Evolutionary conservation across 129 eudicot genomes (phyloP).

Genomic region (Calendula officinalis): DNA sequence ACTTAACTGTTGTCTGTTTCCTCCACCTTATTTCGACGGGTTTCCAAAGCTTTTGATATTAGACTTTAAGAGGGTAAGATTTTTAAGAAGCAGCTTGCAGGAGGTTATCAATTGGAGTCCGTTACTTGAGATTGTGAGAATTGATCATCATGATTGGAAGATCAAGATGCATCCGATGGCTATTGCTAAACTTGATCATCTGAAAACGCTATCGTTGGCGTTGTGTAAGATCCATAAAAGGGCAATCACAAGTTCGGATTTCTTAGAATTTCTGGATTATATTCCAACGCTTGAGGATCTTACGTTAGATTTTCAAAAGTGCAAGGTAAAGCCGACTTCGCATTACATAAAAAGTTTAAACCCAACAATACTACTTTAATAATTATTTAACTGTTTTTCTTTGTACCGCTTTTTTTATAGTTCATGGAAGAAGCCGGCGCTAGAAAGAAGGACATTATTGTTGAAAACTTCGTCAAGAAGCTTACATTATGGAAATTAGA

Average conservation of each 20-base stretch:
- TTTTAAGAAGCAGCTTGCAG: not conserved
- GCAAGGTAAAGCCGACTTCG: not conserved
- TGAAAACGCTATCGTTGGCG: conserved; percentile 6
- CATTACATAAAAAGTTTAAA: too few species aligned
- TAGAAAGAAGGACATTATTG: not conserved
- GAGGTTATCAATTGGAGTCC: conserved; percentile 4
- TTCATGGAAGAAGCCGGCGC: not conserved
- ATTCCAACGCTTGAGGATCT: conserved; percentile 21
- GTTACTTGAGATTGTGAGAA: conserved; percentile 9
- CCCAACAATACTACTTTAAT: too few species aligned
- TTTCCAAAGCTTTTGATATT: conserved; percentile 21
- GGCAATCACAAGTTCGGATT: not conserved
- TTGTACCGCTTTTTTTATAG: not conserved
- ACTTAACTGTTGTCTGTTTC: not conserved
- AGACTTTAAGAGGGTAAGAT: not conserved
- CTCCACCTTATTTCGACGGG: not conserved
- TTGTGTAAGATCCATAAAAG: not conserved
- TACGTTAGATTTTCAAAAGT: not conserved
- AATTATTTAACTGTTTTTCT: not conserved
- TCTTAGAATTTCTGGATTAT: conserved; percentile 6
- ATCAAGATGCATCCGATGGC: not conserved
- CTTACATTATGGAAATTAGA: not conserved
- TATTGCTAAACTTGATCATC: conserved; percentile 12
- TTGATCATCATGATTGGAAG: not conserved
- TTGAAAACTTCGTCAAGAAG: conserved; percentile 2